Evolutionary conservation across 768 basidiomycete species (phyloP).

Genomic region (Lyophyllum decastes): DNA sequence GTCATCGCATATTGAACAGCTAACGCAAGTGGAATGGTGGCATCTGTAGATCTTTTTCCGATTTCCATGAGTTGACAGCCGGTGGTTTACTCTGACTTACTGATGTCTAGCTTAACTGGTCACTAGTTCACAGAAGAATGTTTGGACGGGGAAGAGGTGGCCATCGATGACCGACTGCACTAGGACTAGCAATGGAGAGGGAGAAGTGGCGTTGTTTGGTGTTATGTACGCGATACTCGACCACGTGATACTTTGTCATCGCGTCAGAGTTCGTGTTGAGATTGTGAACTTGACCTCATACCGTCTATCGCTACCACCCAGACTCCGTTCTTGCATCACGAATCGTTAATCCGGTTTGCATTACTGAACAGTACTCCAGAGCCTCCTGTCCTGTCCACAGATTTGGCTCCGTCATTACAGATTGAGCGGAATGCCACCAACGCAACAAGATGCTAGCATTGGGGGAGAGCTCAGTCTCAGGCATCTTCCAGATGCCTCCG

Average conservation of each 20-base stretch:
- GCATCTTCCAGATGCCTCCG: conserved; percentile 56
- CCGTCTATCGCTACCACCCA: too few relatives aligned
- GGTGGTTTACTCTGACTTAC: neutral
- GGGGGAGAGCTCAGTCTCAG: conserved; percentile 46
- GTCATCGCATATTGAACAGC: neutral
- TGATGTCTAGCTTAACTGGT: neutral
- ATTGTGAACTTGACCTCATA: too few relatives aligned
- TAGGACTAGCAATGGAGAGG: neutral
- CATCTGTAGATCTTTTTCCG: neutral
- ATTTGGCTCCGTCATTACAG: neutral
- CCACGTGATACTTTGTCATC: conserved; percentile 14
- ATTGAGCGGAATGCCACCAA: conserved; percentile 22
- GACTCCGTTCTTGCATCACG: too few relatives aligned
- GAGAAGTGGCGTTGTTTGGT: conserved; percentile 16
- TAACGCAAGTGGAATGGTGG: neutral
- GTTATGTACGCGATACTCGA: conserved; percentile 14
- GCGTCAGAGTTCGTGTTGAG: neutral
- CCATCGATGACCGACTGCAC: neutral
- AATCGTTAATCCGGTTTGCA: too few relatives aligned
- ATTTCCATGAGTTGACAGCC: neutral
- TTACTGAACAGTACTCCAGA: too few relatives aligned
- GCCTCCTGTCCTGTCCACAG: neutral
- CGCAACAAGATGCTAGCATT: conserved; percentile 25
- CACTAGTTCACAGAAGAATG: neutral
- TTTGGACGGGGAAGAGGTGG: neutral